Base-by-base conservation (phyloP, 371 early-diverging fungal species). In the Haplosporangium sp. region DNA sequence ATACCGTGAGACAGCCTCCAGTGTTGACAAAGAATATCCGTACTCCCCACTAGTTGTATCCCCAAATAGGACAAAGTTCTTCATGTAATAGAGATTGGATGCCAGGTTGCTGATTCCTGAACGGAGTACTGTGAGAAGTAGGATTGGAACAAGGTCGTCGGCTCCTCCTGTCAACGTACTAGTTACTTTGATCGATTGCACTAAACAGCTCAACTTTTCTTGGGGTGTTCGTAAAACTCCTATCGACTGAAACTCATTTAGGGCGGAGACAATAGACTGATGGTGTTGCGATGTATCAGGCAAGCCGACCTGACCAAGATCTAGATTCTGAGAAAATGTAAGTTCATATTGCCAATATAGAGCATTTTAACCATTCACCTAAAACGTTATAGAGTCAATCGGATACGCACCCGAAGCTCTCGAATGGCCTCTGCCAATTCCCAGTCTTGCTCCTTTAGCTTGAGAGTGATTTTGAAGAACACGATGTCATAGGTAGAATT, bases 401-500 rank as follows among this genome's bases (percentile, higher is more conserved):
- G 17, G 34, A 48, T 42, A 75, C 71, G 39, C 55, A 76, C 77
- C 65, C 68, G 74, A 61, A 88, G 85, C 3, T 77, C 75, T 17
- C 86, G 83, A 35, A 86, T 72, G 0, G 85, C 83, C 8, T 68
- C 63, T 4, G 83, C 69, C 17, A 88, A 67, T 6, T 83, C 72
- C 65, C 73, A 65, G 52, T 90, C 90, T 34, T 83, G 66, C 0
- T 68, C 60, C 15, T 85, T 83, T 39, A 85, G 58, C 17, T 85
- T 61, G 42, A 84, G 83, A 0, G 87, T 85, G 65, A 90, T 85
- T 52, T 85, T 87, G 77, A 88, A 90, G 61, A 90, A 90, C 1
- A 86, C 84, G 42, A 88, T 85, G 62, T 90, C 90, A 53, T 90
- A 90, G 2, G 85, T 88, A 19, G 84, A 77, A 58, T 90, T 88